phyloP scores from a whole-genome alignment of 306 rosid species.

The Quercus parvula region DNA sequence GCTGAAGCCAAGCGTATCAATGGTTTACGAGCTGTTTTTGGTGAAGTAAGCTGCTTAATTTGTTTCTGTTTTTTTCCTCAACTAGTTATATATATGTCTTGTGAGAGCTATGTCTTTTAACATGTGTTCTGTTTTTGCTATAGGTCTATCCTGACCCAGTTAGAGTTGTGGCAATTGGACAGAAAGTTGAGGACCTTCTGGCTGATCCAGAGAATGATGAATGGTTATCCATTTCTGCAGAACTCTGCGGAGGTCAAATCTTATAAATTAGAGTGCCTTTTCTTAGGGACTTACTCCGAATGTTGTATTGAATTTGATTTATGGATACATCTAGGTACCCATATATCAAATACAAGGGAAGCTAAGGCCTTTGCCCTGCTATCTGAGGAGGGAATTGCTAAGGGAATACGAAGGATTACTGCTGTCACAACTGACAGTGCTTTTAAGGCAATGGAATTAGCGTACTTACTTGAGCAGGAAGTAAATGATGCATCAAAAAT shows the following conservation, averaged over 20 bases:
- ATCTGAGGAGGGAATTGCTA: conserved; percentile 98
- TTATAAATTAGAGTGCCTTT: conserved; percentile 3
- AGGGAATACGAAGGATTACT: conserved; percentile 89
- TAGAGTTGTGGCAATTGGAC: conserved; percentile 83
- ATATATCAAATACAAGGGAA: conserved; percentile 84
- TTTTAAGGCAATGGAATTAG: conserved; percentile 54
- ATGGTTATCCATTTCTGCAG: conserved; percentile 80
- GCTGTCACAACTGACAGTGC: conserved; percentile 90
- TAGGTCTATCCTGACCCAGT: conserved; percentile 99
- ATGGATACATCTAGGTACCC: conserved; percentile 64
- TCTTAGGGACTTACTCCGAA: conserved; percentile 13
- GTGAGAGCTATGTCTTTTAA: conserved; percentile 9
- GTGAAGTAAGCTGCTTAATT: conserved; percentile 63
- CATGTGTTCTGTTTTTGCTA: conserved; percentile 22
- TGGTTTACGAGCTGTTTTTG: conserved; percentile 96
- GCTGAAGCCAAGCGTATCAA: conserved; percentile 72
- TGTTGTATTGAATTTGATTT: conserved; percentile 24
- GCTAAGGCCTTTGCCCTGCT: conserved; percentile 91
- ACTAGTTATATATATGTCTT: not conserved
- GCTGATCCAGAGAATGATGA: conserved; percentile 67
- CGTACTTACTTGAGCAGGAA: conserved; percentile 72
- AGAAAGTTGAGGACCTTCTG: conserved; percentile 80
- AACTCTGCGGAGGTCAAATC: conserved; percentile 83
- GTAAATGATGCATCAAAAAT: conserved; percentile 55
- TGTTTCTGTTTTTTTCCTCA: conserved; percentile 10